Conservation (phyloP, 768 basidiomycete genomes). For the Naematelia aurantialba region DNA sequence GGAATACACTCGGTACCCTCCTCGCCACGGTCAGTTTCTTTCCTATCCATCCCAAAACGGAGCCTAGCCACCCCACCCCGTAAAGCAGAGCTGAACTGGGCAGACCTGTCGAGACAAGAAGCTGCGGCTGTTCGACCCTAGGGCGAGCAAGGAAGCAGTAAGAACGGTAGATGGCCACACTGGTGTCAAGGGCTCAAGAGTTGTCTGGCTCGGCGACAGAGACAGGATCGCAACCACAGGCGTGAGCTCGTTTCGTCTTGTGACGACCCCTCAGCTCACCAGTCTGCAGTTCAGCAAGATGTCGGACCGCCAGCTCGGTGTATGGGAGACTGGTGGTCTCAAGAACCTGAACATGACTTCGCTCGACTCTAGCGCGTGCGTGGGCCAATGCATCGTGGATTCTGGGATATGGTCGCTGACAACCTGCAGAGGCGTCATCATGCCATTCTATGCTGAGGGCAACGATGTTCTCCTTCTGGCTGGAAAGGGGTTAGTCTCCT, state of each 20-base stretch:
- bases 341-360: slow-evolving; percentile 69
- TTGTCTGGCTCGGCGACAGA: slow-evolving; percentile 83
- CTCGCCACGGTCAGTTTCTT: slow-evolving; percentile 60
- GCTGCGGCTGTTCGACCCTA: slow-evolving; percentile 84
- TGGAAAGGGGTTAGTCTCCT: slow-evolving; percentile 70
- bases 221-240: slow-evolving; percentile 92
- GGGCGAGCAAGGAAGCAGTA: slow-evolving; percentile 75
- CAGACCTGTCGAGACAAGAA: slow-evolving; percentile 86
- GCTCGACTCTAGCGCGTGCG: slow-evolving; percentile 74
- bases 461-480: slow-evolving; percentile 88
- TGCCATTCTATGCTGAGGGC: slow-evolving; percentile 92
- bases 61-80: not conserved
- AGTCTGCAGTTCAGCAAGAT: slow-evolving; percentile 73
- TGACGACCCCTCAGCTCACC: not conserved
- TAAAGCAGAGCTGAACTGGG: not conserved
- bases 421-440: slow-evolving; percentile 65
- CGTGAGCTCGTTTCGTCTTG: slow-evolving; percentile 22
- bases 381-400: not conserved
- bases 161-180: slow-evolving; percentile 79
- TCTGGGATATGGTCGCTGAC: slow-evolving; percentile 16
- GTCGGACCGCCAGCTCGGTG: slow-evolving; percentile 82
- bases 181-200: slow-evolving; percentile 87
- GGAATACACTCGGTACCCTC: slow-evolving; percentile 73
- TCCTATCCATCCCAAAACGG: not conserved
- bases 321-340: slow-evolving; percentile 84